Conservation (phyloP, 1,284 basidiomycete species). For the Ustilago xerochloae region DNA sequence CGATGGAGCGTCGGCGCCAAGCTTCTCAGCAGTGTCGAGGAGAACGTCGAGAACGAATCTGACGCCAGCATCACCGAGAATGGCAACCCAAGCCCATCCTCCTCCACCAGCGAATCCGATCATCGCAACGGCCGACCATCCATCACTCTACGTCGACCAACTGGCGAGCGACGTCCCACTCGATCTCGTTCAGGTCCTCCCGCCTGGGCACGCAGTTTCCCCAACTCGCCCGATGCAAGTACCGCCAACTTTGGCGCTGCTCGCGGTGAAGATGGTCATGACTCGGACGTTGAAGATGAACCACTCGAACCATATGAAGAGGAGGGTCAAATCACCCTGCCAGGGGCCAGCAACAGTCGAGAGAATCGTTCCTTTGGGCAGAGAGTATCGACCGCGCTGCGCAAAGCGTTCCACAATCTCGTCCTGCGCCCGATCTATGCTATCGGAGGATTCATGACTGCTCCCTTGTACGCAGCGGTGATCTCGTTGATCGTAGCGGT, state of each 20-base stretch:
- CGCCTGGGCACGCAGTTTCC: slow-evolving; percentile 55
- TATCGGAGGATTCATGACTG: slow-evolving; percentile 85
- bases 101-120: slow-evolving; percentile 10
- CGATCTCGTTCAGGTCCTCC: slow-evolving; percentile 32
- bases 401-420: slow-evolving; percentile 18
- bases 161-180: slow-evolving; percentile 32
- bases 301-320: slow-evolving; percentile 45
- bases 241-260: slow-evolving; percentile 12
- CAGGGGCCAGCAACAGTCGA: slow-evolving; percentile 35
- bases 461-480: slow-evolving; percentile 73
- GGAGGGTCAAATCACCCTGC: slow-evolving; percentile 40
- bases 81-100: neutral
- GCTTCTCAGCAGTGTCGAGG: slow-evolving; percentile 69
- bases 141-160: slow-evolving; percentile 51
- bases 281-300: slow-evolving; percentile 52
- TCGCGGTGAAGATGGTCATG: slow-evolving; percentile 25
- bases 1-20: slow-evolving; percentile 70
- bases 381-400: slow-evolving; percentile 9
- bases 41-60: slow-evolving; percentile 23
- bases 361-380: slow-evolving; percentile 47
- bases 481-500: slow-evolving; percentile 83
- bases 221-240: slow-evolving; percentile 54
- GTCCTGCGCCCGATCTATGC: slow-evolving; percentile 65
- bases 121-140: slow-evolving; percentile 7
- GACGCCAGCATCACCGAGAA: slow-evolving; percentile 6